These are phyloP conservation scores for Serendipita indica DNA, from an alignment of 768 basidiomycete genomes.

Conservation along the genomic window DNA sequence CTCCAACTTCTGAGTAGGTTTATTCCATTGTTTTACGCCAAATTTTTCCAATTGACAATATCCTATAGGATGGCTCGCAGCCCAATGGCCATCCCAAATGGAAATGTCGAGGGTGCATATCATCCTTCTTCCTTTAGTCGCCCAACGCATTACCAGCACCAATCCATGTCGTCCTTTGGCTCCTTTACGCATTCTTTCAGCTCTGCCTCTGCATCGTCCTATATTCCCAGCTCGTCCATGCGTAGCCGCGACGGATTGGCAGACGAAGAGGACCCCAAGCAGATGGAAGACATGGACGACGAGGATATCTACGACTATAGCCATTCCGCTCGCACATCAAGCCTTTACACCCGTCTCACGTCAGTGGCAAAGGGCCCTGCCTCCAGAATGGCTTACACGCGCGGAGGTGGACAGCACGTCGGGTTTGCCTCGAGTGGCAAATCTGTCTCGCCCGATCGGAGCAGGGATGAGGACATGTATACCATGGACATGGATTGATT, in stretches of 20 bases:
- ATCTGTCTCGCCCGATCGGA: neutral
- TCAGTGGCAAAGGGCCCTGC: neutral
- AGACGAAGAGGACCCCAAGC: slow-evolving; percentile 13
- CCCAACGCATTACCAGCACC: slow-evolving; percentile 11
- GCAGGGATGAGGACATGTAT: slow-evolving; percentile 15
- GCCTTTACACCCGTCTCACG: slow-evolving; percentile 1
- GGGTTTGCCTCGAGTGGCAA: neutral
- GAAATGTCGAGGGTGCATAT: neutral
- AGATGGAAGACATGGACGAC: slow-evolving; percentile 9
- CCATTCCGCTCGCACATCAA: neutral
- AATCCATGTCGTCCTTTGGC: slow-evolving; percentile 13
- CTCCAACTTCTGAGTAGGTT: slow-evolving; percentile 2
- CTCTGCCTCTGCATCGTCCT: slow-evolving; percentile 13
- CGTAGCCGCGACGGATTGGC: neutral
- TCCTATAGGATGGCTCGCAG: neutral
- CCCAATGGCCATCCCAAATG: neutral
- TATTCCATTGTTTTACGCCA: neutral
- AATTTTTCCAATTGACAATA: slow-evolving; percentile 8
- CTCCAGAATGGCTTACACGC: neutral
- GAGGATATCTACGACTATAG: slow-evolving; percentile 10
- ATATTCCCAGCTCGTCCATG: slow-evolving; percentile 9
- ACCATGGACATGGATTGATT: slow-evolving; percentile 15
- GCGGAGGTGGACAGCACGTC: neutral
- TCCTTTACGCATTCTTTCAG: slow-evolving; percentile 13
- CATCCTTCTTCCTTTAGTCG: slow-evolving; percentile 10